Evolutionary conservation across 306 rosid genomes (phyloP).

Genomic region (Chamaecrista fasciculata): DNA sequence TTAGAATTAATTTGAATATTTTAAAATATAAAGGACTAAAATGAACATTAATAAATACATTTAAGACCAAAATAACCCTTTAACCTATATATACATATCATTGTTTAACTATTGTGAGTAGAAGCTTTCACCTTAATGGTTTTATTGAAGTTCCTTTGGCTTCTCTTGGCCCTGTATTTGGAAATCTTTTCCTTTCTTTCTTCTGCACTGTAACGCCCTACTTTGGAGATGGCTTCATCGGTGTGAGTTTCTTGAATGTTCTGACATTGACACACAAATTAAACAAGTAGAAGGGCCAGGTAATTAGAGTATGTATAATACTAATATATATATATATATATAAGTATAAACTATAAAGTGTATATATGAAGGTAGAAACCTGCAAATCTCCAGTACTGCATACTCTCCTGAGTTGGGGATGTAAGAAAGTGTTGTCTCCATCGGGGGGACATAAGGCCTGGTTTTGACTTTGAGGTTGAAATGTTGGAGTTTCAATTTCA

Average conservation of each 20-base stretch:
- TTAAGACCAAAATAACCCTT: too few relatives aligned
- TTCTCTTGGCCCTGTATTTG: conserved; percentile 86
- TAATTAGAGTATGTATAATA: too few relatives aligned
- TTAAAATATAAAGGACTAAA: too few relatives aligned
- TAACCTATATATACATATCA: too few relatives aligned
- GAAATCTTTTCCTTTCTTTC: conserved; percentile 85
- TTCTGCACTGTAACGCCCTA: conserved; percentile 74
- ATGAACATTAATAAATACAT: too few relatives aligned
- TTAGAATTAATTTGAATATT: too few relatives aligned
- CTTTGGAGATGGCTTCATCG: conserved; percentile 66
- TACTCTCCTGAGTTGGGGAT: conserved; percentile 54
- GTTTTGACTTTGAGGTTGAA: conserved; percentile 11
- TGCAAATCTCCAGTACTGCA: conserved; percentile 81
- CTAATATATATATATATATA: too few relatives aligned
- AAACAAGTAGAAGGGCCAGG: too few relatives aligned
- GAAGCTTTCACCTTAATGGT: conserved; percentile 77
- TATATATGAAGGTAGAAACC: too few relatives aligned
- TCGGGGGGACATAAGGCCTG: conserved; percentile 46
- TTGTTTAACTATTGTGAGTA: too few relatives aligned
- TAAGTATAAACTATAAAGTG: too few relatives aligned
- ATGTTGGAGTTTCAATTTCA: conserved; percentile 34
- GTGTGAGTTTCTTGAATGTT: conserved; percentile 35
- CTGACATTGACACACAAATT: too few relatives aligned
- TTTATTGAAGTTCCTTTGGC: conserved; percentile 88
- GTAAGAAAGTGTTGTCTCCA: conserved; percentile 26